Base-by-base conservation (phyloP, 2,329 filamentous ascomycete genomes). In the Penicillium crustosum region DNA sequence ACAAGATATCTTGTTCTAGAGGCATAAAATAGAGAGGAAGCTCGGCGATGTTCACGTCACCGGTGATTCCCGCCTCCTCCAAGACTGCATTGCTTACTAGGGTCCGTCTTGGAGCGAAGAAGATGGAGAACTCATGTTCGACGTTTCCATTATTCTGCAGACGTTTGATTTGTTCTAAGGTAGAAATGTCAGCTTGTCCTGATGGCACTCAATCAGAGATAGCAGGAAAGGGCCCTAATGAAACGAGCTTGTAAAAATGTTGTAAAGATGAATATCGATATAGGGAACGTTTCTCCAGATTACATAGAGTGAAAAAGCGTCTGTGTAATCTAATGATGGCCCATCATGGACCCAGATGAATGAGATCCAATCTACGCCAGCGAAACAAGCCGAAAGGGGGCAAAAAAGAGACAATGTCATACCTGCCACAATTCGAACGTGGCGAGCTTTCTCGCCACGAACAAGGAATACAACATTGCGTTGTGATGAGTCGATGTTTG, bases 71-170 rank as follows among this genome's bases (percentile, higher is more conserved):
- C 39, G 91, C 89, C 71, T 96, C 92, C 75, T 99, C 94, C 39
- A 99, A 82, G 49, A 97, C 84, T 71, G 92, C 88, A 73, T 97
- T 92, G 66, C 91, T 94, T 54, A 97, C 89, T 54, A 96, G 81
- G 4, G 94, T 97, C 61, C 94, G 89, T 57, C 94, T 87, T 6
- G 95, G 93, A 42, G 96, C 90, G 90, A 94, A 97, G 73, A 97
- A 93, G 67, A 99, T 89, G 62, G 93, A 93, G 73, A 97, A 96
- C 68, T 99, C 93, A 83, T 99, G 94, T 65, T 92, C 90, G 47
- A 88, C 90, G 69, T 91, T 89, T 72, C 89, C 93, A 75, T 94
- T 91, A 70, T 89, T 89, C 68, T 93, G 91, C 58, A 97, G 82
- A 60, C 90, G 88, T 74, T 93, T 93, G 68, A 97, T 92, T 79